Evolutionary conservation across 345 rosid genomes (phyloP).

Genomic region (Pistacia atlantica): DNA sequence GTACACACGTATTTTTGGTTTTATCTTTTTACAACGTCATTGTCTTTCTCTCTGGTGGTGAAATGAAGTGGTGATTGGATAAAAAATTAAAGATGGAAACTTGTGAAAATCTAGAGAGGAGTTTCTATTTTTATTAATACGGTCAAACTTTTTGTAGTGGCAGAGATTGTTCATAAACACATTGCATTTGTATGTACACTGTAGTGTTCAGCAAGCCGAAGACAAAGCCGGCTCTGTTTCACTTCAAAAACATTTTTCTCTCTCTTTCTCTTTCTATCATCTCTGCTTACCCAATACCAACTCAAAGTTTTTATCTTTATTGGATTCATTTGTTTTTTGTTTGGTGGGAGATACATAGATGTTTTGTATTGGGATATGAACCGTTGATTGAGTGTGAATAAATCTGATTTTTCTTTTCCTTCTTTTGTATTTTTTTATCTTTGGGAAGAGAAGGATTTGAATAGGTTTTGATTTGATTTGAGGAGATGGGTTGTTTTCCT

Average conservation of each 20-base stretch:
- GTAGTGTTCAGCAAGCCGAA: conserved; percentile 28
- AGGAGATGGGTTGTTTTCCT: conserved; percentile 88
- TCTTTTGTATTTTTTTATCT: background rate
- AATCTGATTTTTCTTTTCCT: conserved; percentile 14
- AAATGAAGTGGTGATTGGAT: background rate
- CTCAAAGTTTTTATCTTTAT: background rate
- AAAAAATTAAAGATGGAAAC: background rate
- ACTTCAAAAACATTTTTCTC: background rate
- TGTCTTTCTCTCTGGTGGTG: background rate
- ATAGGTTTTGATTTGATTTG: conserved; percentile 21
- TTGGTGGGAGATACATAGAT: conserved; percentile 11
- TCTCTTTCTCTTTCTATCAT: background rate
- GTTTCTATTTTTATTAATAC: background rate
- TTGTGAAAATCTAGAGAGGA: conserved; percentile 11
- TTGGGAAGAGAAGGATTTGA: conserved; percentile 20
- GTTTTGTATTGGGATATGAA: conserved; percentile 12
- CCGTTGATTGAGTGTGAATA: conserved; percentile 24
- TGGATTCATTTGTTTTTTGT: conserved; percentile 22
- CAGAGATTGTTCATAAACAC: background rate
- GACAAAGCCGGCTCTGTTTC: conserved; percentile 33
- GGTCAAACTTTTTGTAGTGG: conserved; percentile 21
- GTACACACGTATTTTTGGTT: background rate
- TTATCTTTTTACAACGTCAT: background rate
- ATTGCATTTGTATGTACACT: conserved; percentile 4
- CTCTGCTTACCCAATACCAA: conserved; percentile 13